Conservation (phyloP, 441 rosid species). For the Gossypium gossypioides region DNA sequence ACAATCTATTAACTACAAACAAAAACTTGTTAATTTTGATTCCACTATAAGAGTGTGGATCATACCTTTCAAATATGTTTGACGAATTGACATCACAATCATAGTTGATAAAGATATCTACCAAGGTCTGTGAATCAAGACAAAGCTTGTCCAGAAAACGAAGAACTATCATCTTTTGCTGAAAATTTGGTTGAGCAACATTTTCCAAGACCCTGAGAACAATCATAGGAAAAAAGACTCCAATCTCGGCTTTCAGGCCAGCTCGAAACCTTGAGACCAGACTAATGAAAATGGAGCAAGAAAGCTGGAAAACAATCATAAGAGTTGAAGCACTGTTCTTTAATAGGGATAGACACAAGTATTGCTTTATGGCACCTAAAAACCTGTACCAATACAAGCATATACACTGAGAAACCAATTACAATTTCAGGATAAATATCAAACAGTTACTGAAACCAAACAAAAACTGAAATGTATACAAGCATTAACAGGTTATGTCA, state of each 20-base stretch:
- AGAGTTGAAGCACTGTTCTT: constrained; percentile 94
- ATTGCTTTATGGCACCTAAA: constrained; percentile 88
- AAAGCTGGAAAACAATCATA: constrained; percentile 93
- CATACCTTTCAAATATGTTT: constrained; percentile 95
- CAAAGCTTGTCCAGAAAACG: constrained; percentile 90
- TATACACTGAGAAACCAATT: background rate
- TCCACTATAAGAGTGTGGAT: background rate
- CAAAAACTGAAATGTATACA: background rate
- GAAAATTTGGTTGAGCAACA: constrained; percentile 95
- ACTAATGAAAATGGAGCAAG: constrained; percentile 58
- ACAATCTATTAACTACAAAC: background rate
- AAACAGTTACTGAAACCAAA: background rate
- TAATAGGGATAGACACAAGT: constrained; percentile 79
- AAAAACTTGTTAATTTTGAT: background rate
- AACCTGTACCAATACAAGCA: constrained; percentile 61
- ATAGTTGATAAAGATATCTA: constrained; percentile 91
- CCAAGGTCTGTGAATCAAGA: constrained; percentile 90
- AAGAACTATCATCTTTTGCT: constrained; percentile 97
- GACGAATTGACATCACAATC: constrained; percentile 99
- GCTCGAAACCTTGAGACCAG: constrained; percentile 91
- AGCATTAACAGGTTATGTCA: background rate
- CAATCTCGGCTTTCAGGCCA: constrained; percentile 96
- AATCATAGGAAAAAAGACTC: constrained; percentile 96
- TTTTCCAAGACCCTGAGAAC: constrained; percentile 91
- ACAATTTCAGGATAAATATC: background rate